These are phyloP conservation scores for Hibiscus syriacus DNA, from an alignment of 345 rosid genomes.

Conservation along the genomic window DNA sequence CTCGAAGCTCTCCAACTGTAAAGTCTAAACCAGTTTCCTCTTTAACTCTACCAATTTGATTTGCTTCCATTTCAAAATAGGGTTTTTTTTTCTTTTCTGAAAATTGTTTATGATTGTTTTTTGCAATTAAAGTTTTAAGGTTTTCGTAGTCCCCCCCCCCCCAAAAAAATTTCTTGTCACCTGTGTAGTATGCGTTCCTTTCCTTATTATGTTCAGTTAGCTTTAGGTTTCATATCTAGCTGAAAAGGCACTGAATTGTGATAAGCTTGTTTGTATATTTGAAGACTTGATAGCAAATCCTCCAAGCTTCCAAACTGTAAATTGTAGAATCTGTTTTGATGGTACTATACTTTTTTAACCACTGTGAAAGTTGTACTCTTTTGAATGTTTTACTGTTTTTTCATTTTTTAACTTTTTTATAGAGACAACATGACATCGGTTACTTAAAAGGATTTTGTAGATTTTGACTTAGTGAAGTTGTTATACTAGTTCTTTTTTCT, in stretches of 20 bases:
- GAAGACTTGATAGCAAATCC: not conserved
- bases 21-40: conserved; percentile 14
- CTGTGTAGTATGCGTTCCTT: not conserved
- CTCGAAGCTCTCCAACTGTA: conserved; percentile 95
- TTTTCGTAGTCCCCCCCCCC: not conserved
- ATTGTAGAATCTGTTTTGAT: not conserved
- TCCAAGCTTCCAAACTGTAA: not conserved
- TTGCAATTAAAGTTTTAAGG: too few relatives aligned
- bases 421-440: not conserved
- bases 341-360: not conserved
- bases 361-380: not conserved
- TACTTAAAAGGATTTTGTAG: not conserved
- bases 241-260: not conserved
- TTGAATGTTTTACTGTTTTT: not conserved
- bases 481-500: not conserved
- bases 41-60: not conserved
- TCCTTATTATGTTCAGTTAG: not conserved
- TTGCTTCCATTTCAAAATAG: conserved; percentile 7
- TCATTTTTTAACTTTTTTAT: not conserved
- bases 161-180: not conserved
- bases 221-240: not conserved
- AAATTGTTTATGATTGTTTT: not conserved
- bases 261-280: not conserved
- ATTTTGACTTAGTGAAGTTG: not conserved
- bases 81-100: conserved; percentile 12